Evolutionary conservation across 169 alveolate genomes (phyloP).

Genomic region (Plasmodium adleri): DNA sequence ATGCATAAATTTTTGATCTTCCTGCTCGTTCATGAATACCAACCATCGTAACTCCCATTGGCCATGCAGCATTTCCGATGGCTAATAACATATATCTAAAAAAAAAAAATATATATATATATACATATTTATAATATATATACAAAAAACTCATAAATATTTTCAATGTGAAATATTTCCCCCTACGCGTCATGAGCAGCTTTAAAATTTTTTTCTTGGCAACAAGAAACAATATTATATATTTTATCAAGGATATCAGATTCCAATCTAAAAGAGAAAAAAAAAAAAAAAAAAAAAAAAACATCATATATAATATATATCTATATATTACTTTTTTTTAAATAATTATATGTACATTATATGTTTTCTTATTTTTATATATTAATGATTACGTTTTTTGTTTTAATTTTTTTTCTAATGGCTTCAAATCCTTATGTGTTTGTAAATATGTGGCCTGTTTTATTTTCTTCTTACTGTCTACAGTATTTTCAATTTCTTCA

Average conservation of each 20-base stretch:
- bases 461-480: constrained; percentile 60
- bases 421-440: constrained; percentile 74
- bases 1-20: constrained; percentile 90
- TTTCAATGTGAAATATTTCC: not conserved
- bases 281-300: constrained; percentile 34
- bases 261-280: too few species aligned
- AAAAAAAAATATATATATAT: constrained; percentile 29
- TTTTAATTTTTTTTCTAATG: constrained; percentile 67
- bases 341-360: too few species aligned
- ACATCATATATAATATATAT: not conserved
- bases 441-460: constrained; percentile 71
- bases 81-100: constrained; percentile 90
- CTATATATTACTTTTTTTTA: not conserved
- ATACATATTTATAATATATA: not conserved
- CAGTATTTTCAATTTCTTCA: constrained; percentile 68
- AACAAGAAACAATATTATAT: constrained; percentile 65
- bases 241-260: constrained; percentile 66
- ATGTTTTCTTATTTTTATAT: not conserved
- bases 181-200: constrained; percentile 75
- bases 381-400: constrained; percentile 39
- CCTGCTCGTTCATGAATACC: constrained; percentile 96
- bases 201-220: constrained; percentile 64
- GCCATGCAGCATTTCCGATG: constrained; percentile 98
- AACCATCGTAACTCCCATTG: constrained; percentile 96
- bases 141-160: not conserved